Evolutionary conservation across 805 yeast species (phyloP), one percentile per base, ranked within the genome.

Genomic region (Teunomyces atbi): DNA sequence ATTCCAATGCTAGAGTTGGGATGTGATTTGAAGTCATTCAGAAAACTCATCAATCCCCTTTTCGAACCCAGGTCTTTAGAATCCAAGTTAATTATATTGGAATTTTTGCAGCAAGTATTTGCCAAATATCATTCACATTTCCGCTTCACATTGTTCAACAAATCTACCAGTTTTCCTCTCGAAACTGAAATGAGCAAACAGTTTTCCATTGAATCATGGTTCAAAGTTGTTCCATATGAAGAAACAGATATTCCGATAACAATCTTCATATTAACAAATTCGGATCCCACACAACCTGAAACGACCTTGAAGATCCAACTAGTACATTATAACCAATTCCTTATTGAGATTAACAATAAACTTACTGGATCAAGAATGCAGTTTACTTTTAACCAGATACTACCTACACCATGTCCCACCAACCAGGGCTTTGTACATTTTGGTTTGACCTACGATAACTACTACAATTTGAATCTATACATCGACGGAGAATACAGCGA

Each of bases 401-500:
- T 59, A 26, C 28, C 52, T 48, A 23, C 32, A 13, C 38, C 52
- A 18, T 56, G 56, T 16, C 43, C 46, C 12, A 16, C 40, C 13
- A 48, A 44, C 18, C 52, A 53, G 54, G 60, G 64, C 46, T 53
- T 58, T 56, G 48, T 64, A 4, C 71, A 67, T 40, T 58, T 73
- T 19, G 66, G 59, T 6, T 55, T 72, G 29, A 71, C 74, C 1
- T 72, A 64, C 50, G 76, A 73, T 48, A 50, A 49, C 10, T 62
- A 59, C 49, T 55, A 60, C 21, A 71, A 69, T 47, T 60, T 78
- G 23, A 77, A 72, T 48, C 57, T 80, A 5, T 78, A 58, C 54
- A 59, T 81, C 11, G 74, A 81, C 51, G 83, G 83, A 0, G 77
- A 77, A 32, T 74, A 73, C 45, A 64, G 69, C 30, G 76, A 73